Evolutionary conservation across 306 rosid genomes (phyloP), one percentile per base, ranked within the genome.

Genomic region (Morella rubra): DNA sequence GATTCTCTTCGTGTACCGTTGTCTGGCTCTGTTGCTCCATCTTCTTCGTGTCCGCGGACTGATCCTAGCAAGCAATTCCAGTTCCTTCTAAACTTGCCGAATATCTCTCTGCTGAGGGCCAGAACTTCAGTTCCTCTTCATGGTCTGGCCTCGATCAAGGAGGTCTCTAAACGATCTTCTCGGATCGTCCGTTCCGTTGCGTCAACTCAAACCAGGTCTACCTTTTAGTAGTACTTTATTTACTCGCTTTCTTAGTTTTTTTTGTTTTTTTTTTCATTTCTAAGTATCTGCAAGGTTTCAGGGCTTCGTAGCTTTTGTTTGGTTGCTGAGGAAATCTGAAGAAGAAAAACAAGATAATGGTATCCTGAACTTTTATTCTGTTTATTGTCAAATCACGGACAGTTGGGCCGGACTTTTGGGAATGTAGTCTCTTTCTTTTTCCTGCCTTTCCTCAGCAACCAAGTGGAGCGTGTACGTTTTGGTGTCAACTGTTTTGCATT

Each of bases 41-140:
- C 69, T 62, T 42, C 22, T 65, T 40, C 71, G 6, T 18, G 24
- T n/a, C 4, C 71, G 13, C 71, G 27, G 42, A 66, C 50, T 5
- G 71, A 66, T 42, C 47, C 71, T 42, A 24, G 49, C 71, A 66
- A 42, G 15, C 71, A 65, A 65, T 65, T 65, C 70, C 47, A 18
- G 27, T 44, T 41, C 71, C 47, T 42, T 54, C 27, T 7, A 3
- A 54, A 54, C 6, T 45, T 7, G 41, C 14, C 50, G 15, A 42
- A 42, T 42, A 4, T 18, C 71, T 66, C 71, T 18, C n/a, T 65
- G 15, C 41, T n/a, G 24, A n/a, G 15, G 11, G 4, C 71, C 71
- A 19, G 51, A 44, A 42, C n/a, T 42, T 8, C 50, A 41, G 50
- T 41, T 4, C 71, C 71, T 41, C 71, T 66, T n/a, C 62, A 22